Evolutionary conservation across 768 basidiomycete genomes (phyloP), one percentile per base, ranked within the genome.

Genomic region (Hypsizygus marmoreus): DNA sequence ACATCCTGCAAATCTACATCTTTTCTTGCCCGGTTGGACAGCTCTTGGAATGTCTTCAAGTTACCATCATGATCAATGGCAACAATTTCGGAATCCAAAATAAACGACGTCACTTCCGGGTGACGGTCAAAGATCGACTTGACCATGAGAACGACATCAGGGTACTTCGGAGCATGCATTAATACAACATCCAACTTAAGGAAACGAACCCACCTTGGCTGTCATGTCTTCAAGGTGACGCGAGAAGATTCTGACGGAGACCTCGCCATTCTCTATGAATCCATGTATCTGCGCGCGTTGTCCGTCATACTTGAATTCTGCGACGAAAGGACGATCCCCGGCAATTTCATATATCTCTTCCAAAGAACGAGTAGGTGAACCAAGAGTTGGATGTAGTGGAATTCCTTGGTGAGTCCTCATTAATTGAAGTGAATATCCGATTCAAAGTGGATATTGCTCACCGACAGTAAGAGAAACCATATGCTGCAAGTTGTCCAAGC

Each of bases 141-240:
- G 26, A 86, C 74, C 28, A 91, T 69, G 17, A 70, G 70, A 48
- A 81, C 72, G 37, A 93, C 76, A 66, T 95, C 91, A 6, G 92
- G 91, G 64, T 95, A 95, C 88, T 91, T 40, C 42, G 40, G 32
- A 47, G 29, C 29, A 29, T 38, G 29, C 40, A 14, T 24, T 14
- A 38, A 36, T 38, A 29, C 16, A 34, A 40, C 28, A 51, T 40
- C 9, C 41, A 39, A 28, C 37, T n/a, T 12, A 14, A 17, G n/a
- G n/a, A 20, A 29, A 30, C 2, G n/a, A 34, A 38, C 59, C 51
- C 60, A 81, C 88, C 74, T 95, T 94, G 49, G 82, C 80, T 1
- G 91, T 93, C 93, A 94, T 94, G 57, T 93, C 84, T 67, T 95
- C 91, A 24, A 95, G 71, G 71, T 93, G 91, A 43, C 92, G 82